These are phyloP conservation scores for Geotrichum aggregatum DNA, from an alignment of 1,139 yeast species.

Conservation along the genomic window DNA sequence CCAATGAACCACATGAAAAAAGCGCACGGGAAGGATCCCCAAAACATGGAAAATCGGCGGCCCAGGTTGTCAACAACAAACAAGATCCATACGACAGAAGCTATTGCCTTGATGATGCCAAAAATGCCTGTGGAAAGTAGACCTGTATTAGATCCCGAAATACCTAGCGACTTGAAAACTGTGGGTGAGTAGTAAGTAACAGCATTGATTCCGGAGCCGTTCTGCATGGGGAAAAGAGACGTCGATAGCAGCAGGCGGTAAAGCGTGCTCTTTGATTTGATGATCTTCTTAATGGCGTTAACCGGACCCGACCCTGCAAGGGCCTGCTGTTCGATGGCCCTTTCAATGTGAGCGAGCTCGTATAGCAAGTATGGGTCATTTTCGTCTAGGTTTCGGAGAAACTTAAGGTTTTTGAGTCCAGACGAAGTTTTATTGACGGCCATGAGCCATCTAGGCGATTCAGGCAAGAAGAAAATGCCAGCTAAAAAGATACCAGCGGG, in stretches of 20 bases:
- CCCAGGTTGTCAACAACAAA: conserved; percentile 48
- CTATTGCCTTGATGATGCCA: conserved; percentile 49
- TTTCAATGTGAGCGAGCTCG: conserved; percentile 23
- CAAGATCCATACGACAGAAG: conserved; percentile 46
- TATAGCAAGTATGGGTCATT: conserved; percentile 22
- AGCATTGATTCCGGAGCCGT: conserved; percentile 30
- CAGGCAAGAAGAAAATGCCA: conserved; percentile 51
- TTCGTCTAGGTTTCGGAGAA: conserved; percentile 19
- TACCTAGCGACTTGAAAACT: conserved; percentile 28
- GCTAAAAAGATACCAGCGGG: conserved; percentile 43
- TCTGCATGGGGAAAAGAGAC: conserved; percentile 25
- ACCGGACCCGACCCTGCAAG: conserved; percentile 14
- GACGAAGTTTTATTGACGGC: conserved; percentile 37
- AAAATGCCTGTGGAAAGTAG: conserved; percentile 52
- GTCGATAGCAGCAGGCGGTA: conserved; percentile 13
- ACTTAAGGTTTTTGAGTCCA: conserved; percentile 49
- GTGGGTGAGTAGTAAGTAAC: conserved; percentile 30
- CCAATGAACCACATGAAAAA: conserved; percentile 50
- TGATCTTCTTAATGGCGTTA: conserved; percentile 18
- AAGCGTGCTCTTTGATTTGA: conserved; percentile 9
- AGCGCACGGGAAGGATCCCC: conserved; percentile 44
- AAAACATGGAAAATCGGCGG: conserved; percentile 46
- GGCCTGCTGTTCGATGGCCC: conserved; percentile 19
- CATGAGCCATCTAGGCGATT: conserved; percentile 49
- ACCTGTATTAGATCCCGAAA: conserved; percentile 41